These are phyloP conservation scores for Aspergillus neoniger DNA, from an alignment of 2,329 filamentous ascomycete species.

Conservation along the genomic window DNA sequence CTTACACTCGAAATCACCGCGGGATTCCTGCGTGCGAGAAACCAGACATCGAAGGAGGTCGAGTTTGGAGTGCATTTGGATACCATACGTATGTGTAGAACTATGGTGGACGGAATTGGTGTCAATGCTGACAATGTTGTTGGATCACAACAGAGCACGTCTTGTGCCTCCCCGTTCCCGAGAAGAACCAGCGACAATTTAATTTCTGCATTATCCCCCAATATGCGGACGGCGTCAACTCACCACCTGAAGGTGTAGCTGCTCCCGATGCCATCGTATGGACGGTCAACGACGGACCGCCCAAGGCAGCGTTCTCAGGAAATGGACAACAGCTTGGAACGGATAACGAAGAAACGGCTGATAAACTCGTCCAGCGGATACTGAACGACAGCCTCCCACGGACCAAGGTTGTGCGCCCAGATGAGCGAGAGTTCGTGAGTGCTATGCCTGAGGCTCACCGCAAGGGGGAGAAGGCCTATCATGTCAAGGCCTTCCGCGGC, in stretches of 20 bases:
- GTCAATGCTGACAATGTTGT: constrained; percentile 13
- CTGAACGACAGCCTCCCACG: constrained; percentile 53
- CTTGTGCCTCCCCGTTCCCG: constrained; percentile 64
- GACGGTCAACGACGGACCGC: constrained; percentile 57
- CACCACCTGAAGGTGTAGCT: constrained; percentile 44
- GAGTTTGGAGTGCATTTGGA: constrained; percentile 56
- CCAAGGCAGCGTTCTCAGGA: constrained; percentile 48
- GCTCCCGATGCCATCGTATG: constrained; percentile 60
- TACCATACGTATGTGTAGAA: constrained; percentile 47
- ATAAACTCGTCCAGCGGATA: constrained; percentile 45
- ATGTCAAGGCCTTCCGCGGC: constrained; percentile 64
- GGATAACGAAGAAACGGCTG: constrained; percentile 49
- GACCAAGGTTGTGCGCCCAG: constrained; percentile 54
- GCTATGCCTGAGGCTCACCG: constrained; percentile 62
- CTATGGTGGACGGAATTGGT: background rate
- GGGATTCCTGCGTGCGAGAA: constrained; percentile 51
- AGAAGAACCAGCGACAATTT: constrained; percentile 64
- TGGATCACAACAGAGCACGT: constrained; percentile 50
- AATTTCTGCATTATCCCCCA: constrained; percentile 63
- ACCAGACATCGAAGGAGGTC: constrained; percentile 53
- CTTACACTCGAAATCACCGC: constrained; percentile 60
- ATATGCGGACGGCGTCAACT: constrained; percentile 52
- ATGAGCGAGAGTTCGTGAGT: constrained; percentile 61
- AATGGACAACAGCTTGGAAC: constrained; percentile 47
- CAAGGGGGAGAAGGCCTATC: constrained; percentile 64